Percentiles rank a stretch among this genome's conserved stretches.
phyloP scores from a whole-genome alignment of 2,329 filamentous ascomycete species.

The Teratosphaeria destructans region DNA sequence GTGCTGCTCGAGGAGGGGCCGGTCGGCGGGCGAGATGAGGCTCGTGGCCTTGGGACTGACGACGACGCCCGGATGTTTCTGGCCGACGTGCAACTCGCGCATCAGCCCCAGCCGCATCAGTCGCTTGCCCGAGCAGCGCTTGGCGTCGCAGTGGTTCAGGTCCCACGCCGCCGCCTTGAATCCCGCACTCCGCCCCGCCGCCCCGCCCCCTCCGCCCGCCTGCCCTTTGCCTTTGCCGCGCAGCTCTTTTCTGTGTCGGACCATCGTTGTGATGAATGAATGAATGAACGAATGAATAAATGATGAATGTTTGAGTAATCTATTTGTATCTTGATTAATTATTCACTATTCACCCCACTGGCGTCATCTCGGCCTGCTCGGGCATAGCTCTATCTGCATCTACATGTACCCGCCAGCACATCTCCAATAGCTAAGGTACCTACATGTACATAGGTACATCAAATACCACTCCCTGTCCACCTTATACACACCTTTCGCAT shows the following conservation, averaged over 20 bases:
- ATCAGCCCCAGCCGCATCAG: conserved; percentile 88
- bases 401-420: background rate
- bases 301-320: background rate
- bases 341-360: background rate
- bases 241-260: conserved; percentile 92
- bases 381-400: background rate
- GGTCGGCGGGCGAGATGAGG: conserved; percentile 73
- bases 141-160: conserved; percentile 92
- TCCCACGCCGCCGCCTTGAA: conserved; percentile 99
- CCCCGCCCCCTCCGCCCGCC: conserved; percentile 11
- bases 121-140: conserved; percentile 89
- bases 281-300: background rate
- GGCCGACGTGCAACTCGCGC: conserved; percentile 82
- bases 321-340: background rate
- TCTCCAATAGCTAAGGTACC: too few relatives aligned
- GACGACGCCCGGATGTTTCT: conserved; percentile 84
- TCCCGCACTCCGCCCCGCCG: conserved; percentile 32
- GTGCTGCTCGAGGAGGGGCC: conserved; percentile 69
- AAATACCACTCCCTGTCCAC: too few relatives aligned
- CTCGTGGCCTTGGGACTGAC: conserved; percentile 91
- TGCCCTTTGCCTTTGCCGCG: conserved; percentile 60
- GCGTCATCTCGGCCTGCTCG: background rate
- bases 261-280: conserved; percentile 47
- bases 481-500: background rate
- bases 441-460: too few relatives aligned